These are phyloP conservation scores for Mycotypha africana DNA, from an alignment of 371 early-diverging fungal genomes.

Conservation along the genomic window DNA sequence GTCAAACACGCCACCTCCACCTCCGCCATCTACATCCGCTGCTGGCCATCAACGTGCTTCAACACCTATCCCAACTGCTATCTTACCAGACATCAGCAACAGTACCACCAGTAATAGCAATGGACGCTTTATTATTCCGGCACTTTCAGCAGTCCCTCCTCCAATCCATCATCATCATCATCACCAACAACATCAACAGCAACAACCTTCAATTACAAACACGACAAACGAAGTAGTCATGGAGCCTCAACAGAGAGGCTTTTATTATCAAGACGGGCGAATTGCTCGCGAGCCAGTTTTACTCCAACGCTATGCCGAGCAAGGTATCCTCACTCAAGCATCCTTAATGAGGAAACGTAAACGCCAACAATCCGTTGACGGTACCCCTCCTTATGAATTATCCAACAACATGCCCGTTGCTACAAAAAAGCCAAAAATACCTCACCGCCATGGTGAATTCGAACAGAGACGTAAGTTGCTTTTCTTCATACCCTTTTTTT, in stretches of 20 bases:
- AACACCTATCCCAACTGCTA: too few relatives aligned
- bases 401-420: conserved; percentile 19
- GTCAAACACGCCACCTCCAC: conserved; percentile 14
- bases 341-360: conserved; percentile 40
- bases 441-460: conserved; percentile 46
- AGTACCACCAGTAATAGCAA: too few relatives aligned
- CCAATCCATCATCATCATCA: too few relatives aligned
- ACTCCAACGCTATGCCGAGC: conserved; percentile 41
- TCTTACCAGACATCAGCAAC: too few relatives aligned
- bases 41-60: too few relatives aligned
- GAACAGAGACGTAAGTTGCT: conserved; percentile 36
- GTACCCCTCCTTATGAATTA: conserved; percentile 15
- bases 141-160: too few relatives aligned
- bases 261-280: conserved; percentile 43
- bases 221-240: conserved; percentile 27
- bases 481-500: not conserved
- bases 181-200: too few relatives aligned
- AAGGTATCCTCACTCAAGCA: conserved; percentile 40
- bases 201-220: too few relatives aligned
- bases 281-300: conserved; percentile 37
- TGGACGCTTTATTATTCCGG: too few relatives aligned
- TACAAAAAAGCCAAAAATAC: conserved; percentile 39
- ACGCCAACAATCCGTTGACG: conserved; percentile 20
- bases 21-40: too few relatives aligned
- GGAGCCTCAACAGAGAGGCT: conserved; percentile 43